Evolutionary conservation across 306 rosid species (phyloP), one percentile per base, ranked within the genome.

Genomic region (Dalbergia cochinchinensis): DNA sequence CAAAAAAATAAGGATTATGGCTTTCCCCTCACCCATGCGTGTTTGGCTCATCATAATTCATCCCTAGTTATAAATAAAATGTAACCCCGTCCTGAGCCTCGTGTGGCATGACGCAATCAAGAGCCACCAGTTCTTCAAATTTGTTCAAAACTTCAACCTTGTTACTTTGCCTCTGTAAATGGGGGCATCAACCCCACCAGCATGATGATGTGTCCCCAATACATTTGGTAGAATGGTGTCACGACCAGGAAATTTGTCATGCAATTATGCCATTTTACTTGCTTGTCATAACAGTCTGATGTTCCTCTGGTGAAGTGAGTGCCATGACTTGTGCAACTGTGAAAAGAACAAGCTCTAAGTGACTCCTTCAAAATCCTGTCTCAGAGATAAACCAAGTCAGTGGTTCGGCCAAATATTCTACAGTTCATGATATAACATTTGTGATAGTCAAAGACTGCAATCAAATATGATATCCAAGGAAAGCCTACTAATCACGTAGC

Each of bases 331-430:
- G 70, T 47, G 62, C 60, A 63, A 75, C 64, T 16, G 14, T 54
- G 59, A 16, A 20, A 54, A 74, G 63, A 47, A 67, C 54, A 45
- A 11, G 41, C 78, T 74, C 57, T 10, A 62, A 47, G 54, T 69
- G 77, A 69, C 77, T 71, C 67, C 82, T 66, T 48, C 65, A 47
- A 60, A 86, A 77, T 50, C 77, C 76, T 60, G 77, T 66, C 55
- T 34, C 67, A 53, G 16, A 45, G 82, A 75, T 63, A 79, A 70
- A 64, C 39, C 33, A 8, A 78, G 69, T 71, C 39, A 51, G 63
- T 78, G 69, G 26, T 61, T 75, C 63, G 48, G 66, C 79, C 67
- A 75, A 34, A 67, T 62, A 53, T 42, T 74, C 63, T 69, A 61
- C 68, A 61, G 14, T 41, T 58, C 0, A 68, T n/a, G 45, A 18